Conservation (phyloP, 345 rosid species). For the Reutealis trisperma region DNA sequence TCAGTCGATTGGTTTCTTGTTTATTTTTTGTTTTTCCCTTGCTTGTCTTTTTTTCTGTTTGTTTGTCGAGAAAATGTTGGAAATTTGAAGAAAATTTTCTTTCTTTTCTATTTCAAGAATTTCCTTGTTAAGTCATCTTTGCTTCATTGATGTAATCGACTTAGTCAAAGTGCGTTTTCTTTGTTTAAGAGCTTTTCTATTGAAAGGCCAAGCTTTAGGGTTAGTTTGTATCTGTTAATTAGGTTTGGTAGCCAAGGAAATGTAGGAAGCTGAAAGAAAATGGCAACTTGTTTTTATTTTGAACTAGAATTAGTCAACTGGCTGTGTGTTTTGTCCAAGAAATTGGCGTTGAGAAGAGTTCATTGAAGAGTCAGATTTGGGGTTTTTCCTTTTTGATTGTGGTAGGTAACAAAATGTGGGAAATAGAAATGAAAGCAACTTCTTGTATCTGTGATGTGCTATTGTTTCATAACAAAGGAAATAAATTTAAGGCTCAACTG, state of each 20-base stretch:
- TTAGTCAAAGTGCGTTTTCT: neutral
- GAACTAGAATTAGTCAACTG: neutral
- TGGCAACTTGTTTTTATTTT: neutral
- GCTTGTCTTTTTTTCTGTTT: slow-evolving; percentile 11
- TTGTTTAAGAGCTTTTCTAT: neutral
- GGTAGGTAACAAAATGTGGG: neutral
- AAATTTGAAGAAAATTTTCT: neutral
- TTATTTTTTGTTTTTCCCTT: neutral
- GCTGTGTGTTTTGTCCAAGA: neutral
- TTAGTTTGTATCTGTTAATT: neutral
- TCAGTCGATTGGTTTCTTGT: neutral
- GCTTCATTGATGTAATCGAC: slow-evolving; percentile 6
- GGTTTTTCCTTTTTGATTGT: neutral
- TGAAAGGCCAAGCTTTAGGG: neutral
- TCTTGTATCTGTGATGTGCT: neutral
- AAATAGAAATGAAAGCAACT: neutral
- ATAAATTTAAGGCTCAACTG: neutral
- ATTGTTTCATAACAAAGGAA: neutral
- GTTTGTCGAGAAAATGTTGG: slow-evolving; percentile 10
- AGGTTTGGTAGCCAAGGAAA: neutral
- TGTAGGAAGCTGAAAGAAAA: neutral
- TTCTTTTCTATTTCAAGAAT: neutral
- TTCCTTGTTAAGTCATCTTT: slow-evolving; percentile 1
- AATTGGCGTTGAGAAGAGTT: neutral
- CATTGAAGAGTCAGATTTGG: neutral